Evolutionary conservation across 768 basidiomycete species (phyloP), one percentile per base, ranked within the genome.

Genomic region (Termitomyces sp.): DNA sequence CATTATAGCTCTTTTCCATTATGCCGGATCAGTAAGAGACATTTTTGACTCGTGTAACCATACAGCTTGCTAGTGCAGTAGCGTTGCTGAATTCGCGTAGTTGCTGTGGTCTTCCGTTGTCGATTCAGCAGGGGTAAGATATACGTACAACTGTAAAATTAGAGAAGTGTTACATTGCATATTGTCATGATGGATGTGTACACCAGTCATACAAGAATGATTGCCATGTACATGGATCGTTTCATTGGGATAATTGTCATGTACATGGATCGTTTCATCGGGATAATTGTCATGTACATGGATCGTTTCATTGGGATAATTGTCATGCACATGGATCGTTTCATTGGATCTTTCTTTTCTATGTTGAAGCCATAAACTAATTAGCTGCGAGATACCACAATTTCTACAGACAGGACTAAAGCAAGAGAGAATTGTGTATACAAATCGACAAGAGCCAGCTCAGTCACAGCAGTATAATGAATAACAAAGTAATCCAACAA

Each of bases 31-130:
- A 10, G 30, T 32, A 32, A 32, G 30, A 32, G 9, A 32, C 30
- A 32, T 32, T 32, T n/a, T n/a, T n/a, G n/a, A n/a, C n/a, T n/a
- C n/a, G n/a, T n/a, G n/a, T n/a, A n/a, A 32, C 30, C 30, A 2
- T 32, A 9, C 10, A 10, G 30, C 30, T 32, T 10, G 7, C 30
- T 32, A 32, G 30, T 32, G 7, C 7, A 28, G 28, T 28, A 28
- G 28, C 28, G 3, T 28, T 4, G 28, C 5, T 44, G 24, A 2
- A 32, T 40, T 64, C n/a, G 28, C 21, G 32, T n/a, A 21, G 21
- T 17, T 51, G 66, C 72, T 40, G 73, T 78, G 61, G 66, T 68
- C 46, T 48, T 62, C 74, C 0, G 74, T 79, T 17, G 56, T 62
- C 30, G 71, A 65, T 50, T 73, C 28, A 53, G 62, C 59, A 35